Conservation (phyloP, 2,329 filamentous ascomycete genomes). For the Fusarium setosum region DNA sequence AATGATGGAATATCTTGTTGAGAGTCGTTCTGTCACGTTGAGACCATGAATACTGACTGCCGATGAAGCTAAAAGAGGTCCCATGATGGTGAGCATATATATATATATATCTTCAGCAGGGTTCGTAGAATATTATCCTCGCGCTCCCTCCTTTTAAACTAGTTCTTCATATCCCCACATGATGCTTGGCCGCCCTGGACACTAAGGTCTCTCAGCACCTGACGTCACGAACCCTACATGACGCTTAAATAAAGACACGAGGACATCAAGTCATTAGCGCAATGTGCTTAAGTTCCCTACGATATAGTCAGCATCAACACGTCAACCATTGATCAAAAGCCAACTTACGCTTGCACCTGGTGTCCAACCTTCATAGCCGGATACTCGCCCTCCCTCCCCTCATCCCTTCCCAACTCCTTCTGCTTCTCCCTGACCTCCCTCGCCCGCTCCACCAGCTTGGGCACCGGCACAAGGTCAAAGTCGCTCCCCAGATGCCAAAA, state of each 20-base stretch:
- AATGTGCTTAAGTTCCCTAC: constrained; percentile 64
- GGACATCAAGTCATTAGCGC: constrained; percentile 58
- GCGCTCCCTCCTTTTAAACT: no score
- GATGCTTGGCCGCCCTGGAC: no score
- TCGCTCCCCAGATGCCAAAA: constrained; percentile 72
- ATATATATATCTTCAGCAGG: no score
- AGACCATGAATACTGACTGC: neutral
- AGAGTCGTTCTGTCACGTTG: neutral
- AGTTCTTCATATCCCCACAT: no score
- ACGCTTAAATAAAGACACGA: neutral
- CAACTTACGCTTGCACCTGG: constrained; percentile 65
- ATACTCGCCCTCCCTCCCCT: constrained; percentile 63
- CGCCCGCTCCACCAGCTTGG: constrained; percentile 58
- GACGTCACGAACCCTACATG: no score
- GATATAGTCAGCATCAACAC: constrained; percentile 11
- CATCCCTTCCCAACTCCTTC: constrained; percentile 61
- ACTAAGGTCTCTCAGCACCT: no score
- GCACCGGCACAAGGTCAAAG: constrained; percentile 64
- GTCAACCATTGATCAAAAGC: neutral
- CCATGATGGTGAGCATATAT: no score
- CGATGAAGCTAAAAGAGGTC: no score
- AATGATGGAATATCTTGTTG: constrained; percentile 1
- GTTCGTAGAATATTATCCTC: no score
- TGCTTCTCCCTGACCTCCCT: constrained; percentile 58
- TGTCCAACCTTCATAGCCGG: constrained; percentile 67